Percentiles rank a stretch among this genome's conserved stretches.
Evolutionary conservation across 2,329 filamentous ascomycete genomes (phyloP).

Genomic region (Pestalotiopsis sp.): DNA sequence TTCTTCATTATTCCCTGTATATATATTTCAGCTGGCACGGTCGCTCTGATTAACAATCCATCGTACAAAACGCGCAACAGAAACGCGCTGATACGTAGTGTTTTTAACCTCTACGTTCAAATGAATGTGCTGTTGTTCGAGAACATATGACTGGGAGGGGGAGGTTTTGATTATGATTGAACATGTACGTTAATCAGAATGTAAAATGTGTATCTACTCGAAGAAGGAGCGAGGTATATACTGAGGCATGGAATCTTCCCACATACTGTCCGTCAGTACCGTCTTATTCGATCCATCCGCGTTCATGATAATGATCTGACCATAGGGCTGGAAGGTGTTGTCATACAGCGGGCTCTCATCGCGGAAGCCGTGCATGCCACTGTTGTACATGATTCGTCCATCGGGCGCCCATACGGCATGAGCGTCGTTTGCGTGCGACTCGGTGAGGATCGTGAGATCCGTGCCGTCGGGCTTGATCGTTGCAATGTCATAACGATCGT

Average conservation of each 20-base stretch:
- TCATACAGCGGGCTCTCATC: slow-evolving; percentile 42
- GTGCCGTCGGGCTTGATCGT: slow-evolving; percentile 42
- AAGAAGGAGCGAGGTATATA: slow-evolving; percentile 9
- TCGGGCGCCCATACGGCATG: slow-evolving; percentile 45
- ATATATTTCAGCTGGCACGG: neutral
- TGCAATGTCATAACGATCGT: slow-evolving; percentile 38
- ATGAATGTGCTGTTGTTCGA: too few species aligned
- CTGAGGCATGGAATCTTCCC: slow-evolving; percentile 34
- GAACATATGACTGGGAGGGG: too few species aligned
- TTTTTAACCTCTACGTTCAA: too few species aligned
- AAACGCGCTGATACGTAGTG: too few species aligned
- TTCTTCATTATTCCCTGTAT: neutral
- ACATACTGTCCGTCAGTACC: slow-evolving; percentile 31
- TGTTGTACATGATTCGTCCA: slow-evolving; percentile 41
- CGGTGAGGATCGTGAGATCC: slow-evolving; percentile 34
- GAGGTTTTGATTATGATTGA: too few species aligned
- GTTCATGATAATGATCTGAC: slow-evolving; percentile 44
- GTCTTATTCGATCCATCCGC: slow-evolving; percentile 36
- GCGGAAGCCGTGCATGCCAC: slow-evolving; percentile 44
- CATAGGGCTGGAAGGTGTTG: slow-evolving; percentile 26
- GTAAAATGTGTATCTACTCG: neutral
- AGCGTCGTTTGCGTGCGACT: slow-evolving; percentile 40
- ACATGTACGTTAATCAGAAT: neutral
- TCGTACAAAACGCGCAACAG: too few species aligned
- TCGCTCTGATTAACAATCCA: too few species aligned